These are phyloP conservation scores for Anisodus acutangulus DNA, from an alignment of 257 asterid species.

Conservation along the genomic window DNA sequence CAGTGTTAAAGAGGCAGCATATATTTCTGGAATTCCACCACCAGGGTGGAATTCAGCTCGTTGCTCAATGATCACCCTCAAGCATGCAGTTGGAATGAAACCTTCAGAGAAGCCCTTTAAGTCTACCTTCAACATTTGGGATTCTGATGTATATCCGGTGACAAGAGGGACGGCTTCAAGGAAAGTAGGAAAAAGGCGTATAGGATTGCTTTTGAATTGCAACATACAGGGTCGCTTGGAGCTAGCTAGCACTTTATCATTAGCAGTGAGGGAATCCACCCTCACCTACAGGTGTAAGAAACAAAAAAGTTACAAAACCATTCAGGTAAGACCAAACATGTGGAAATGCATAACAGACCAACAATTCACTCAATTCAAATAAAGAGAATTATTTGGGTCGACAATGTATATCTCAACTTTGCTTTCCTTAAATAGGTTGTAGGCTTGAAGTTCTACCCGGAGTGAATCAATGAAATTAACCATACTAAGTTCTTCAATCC, in stretches of 20 bases:
- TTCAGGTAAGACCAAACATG: constrained; percentile 4
- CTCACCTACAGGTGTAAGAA: constrained; percentile 57
- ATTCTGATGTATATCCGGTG: constrained; percentile 74
- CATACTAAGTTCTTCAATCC: constrained; percentile 17
- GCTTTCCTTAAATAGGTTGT: not conserved
- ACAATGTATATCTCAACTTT: not conserved
- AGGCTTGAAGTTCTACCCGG: not conserved
- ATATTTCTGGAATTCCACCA: constrained; percentile 84
- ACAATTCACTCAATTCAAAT: not conserved
- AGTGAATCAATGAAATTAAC: not conserved
- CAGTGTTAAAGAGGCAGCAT: constrained; percentile 58
- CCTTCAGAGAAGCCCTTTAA: constrained; percentile 67
- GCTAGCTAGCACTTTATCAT: constrained; percentile 60
- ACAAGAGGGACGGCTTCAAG: constrained; percentile 70
- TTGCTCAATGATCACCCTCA: constrained; percentile 72
- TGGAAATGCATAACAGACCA: constrained; percentile 15
- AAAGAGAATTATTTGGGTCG: not conserved
- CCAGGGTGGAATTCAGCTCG: constrained; percentile 74
- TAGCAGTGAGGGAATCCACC: constrained; percentile 68
- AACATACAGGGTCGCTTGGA: constrained; percentile 75
- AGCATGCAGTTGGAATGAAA: constrained; percentile 62
- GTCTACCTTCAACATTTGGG: constrained; percentile 60
- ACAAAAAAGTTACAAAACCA: constrained; percentile 26
- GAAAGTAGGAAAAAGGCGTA: constrained; percentile 67
- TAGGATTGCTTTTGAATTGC: constrained; percentile 69